Base-by-base conservation (phyloP, 108 stramenopile genomes). In the Aureococcus anophagefferens region DNA sequence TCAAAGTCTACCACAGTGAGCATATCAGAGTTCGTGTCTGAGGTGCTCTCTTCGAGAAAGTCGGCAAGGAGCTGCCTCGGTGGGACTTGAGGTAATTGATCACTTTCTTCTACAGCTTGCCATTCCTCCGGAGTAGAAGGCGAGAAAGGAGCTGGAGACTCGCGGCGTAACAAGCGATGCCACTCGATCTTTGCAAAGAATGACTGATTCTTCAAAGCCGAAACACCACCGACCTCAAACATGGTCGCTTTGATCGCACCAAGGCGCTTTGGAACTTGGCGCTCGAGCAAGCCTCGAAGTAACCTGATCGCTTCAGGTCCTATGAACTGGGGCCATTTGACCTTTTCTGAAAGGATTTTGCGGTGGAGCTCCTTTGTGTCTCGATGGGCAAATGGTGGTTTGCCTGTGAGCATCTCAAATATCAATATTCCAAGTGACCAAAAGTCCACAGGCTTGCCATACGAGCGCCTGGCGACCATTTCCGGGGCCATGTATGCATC, bases 151-250 rank as follows among this genome's bases (percentile, higher is more conserved):
- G n/a, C n/a, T n/a, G n/a, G n/a, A n/a, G n/a, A n/a, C n/a, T n/a
- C n/a, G n/a, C n/a, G n/a, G n/a, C n/a, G n/a, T n/a, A n/a, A n/a
- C n/a, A n/a, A n/a, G n/a, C n/a, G n/a, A n/a, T 80, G 83, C 98
- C 98, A 99, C 75, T 97, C 91, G 62, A 97, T 66, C 28, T 46
- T 31, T 5, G 71, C 71, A 74, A 99, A 99, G 74, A 96, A 99
- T 0, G 75, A 72, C 62, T 76, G 85, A 45, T 86, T 76, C 79
- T 99, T 97, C 59, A 99, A 65, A n/a, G 83, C 95, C 17, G 90
- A 83, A 3, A 94, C 90, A 14, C 98, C 98, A 36, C 98, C 98
- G 0, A 96, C 86, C 68, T 96, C 89, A 78, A 99, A 99, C 96
- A 97, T 97, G 18, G 92, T 97, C 33, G 85, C 79, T 75, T 83